Conservation (phyloP, 75 land plant genomes). For the Cunninghamia lanceolata region DNA sequence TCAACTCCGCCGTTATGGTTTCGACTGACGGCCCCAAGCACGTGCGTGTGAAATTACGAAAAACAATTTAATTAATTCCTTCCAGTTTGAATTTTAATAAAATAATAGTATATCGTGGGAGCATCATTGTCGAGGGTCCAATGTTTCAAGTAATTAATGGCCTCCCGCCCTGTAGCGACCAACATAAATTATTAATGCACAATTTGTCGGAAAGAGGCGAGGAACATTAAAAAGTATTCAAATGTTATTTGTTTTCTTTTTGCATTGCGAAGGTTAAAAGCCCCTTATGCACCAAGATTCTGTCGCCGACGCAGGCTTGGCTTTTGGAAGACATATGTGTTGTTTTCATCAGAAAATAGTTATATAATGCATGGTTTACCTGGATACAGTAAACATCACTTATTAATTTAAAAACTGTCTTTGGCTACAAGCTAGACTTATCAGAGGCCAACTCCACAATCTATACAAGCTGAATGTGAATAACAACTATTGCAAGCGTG, state of each 20-base stretch:
- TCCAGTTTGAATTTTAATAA: not conserved
- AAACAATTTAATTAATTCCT: not conserved
- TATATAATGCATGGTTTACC: not conserved
- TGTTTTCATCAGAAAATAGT: not conserved
- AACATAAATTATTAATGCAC: not conserved
- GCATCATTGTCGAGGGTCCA: not conserved
- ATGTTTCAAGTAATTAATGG: too few relatives aligned
- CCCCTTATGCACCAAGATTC: not conserved
- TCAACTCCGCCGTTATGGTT: not conserved
- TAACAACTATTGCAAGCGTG: too few relatives aligned
- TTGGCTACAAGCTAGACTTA: too few relatives aligned
- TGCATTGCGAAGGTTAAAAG: too few relatives aligned
- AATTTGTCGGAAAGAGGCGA: not conserved
- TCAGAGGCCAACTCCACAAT: too few relatives aligned
- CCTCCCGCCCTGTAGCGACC: too few relatives aligned
- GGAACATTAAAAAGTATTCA: not conserved
- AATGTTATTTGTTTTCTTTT: not conserved
- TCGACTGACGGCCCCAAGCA: not conserved
- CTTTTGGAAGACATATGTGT: not conserved
- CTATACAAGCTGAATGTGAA: too few relatives aligned
- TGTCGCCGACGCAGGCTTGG: not conserved
- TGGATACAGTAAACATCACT: too few relatives aligned
- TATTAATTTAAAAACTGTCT: too few relatives aligned
- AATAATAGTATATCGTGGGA: not conserved
- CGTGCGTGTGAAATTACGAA: not conserved